Evolutionary conservation across 2,329 filamentous ascomycete genomes (phyloP).

Genomic region (Lasiodiplodia citricola): DNA sequence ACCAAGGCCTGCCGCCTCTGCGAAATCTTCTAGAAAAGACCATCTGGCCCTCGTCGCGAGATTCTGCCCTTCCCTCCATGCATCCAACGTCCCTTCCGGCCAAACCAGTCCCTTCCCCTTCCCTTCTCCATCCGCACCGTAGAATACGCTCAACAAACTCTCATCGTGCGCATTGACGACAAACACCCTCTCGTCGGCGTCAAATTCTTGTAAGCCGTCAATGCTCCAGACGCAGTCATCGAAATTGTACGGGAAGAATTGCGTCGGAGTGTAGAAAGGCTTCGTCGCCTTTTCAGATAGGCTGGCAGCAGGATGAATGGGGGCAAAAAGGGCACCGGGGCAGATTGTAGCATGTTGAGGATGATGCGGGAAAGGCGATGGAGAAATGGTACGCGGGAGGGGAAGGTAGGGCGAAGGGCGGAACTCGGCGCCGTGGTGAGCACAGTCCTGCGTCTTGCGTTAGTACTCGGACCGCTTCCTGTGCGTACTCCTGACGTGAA

Average conservation of each 20-base stretch:
- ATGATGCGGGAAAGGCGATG: background rate
- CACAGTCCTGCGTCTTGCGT: background rate
- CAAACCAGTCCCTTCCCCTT: background rate
- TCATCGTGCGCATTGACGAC: conserved; percentile 28
- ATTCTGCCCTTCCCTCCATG: background rate
- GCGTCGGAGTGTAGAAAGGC: background rate
- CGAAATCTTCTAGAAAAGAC: background rate
- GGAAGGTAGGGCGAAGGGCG: conserved; percentile 16
- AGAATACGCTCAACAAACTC: background rate
- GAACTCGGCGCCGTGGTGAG: conserved; percentile 10
- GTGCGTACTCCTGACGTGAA: too few relatives aligned
- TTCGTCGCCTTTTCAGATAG: background rate
- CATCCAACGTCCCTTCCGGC: background rate
- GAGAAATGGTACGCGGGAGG: background rate
- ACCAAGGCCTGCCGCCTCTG: background rate
- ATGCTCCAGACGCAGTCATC: conserved; percentile 3
- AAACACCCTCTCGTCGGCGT: conserved; percentile 22
- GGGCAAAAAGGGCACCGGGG: background rate
- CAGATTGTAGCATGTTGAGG: background rate
- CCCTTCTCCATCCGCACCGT: background rate
- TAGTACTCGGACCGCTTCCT: too few relatives aligned
- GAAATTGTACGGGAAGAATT: background rate
- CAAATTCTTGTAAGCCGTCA: conserved; percentile 11
- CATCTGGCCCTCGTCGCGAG: background rate
- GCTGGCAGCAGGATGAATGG: background rate